Conservation (phyloP, 805 yeast species). For the Wickerhamiella azymoides region DNA sequence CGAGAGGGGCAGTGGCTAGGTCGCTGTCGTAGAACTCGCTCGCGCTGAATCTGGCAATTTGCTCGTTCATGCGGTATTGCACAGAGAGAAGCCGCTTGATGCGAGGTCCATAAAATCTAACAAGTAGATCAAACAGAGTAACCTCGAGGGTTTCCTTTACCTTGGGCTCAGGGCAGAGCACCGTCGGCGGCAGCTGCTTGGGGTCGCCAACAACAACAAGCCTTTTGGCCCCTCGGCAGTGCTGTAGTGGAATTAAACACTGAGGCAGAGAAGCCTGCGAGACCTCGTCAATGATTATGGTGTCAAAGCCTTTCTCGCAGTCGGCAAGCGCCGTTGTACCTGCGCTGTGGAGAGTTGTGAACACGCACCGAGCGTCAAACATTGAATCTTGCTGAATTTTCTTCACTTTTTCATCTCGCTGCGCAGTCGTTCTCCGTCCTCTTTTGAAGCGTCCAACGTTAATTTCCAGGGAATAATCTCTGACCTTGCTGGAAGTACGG, state of each 20-base stretch:
- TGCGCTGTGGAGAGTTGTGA: slow-evolving; percentile 80
- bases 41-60: slow-evolving; percentile 76
- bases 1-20: no score
- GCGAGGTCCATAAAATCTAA: slow-evolving; percentile 35
- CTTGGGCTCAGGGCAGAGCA: slow-evolving; percentile 36
- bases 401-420: no score
- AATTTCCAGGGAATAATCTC: no score
- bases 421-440: no score
- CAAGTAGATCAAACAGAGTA: slow-evolving; percentile 72
- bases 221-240: slow-evolving; percentile 42
- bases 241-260: slow-evolving; percentile 84
- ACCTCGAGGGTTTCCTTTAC: slow-evolving; percentile 37
- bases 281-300: slow-evolving; percentile 86
- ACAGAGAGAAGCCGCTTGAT: slow-evolving; percentile 49
- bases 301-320: slow-evolving; percentile 39
- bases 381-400: no score
- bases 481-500: no score
- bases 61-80: slow-evolving; percentile 95
- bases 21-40: slow-evolving; percentile 65
- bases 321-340: slow-evolving; percentile 38
- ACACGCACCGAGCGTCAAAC: slow-evolving; percentile 50
- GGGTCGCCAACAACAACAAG: slow-evolving; percentile 86
- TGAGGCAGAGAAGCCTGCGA: slow-evolving; percentile 91
- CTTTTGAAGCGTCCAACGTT: no score
- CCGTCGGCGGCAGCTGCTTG: slow-evolving; percentile 81